Percentiles rank a stretch among this genome's conserved stretches.
Evolutionary conservation across 345 rosid genomes (phyloP).

Genomic region (Stellera chamaejasme): DNA sequence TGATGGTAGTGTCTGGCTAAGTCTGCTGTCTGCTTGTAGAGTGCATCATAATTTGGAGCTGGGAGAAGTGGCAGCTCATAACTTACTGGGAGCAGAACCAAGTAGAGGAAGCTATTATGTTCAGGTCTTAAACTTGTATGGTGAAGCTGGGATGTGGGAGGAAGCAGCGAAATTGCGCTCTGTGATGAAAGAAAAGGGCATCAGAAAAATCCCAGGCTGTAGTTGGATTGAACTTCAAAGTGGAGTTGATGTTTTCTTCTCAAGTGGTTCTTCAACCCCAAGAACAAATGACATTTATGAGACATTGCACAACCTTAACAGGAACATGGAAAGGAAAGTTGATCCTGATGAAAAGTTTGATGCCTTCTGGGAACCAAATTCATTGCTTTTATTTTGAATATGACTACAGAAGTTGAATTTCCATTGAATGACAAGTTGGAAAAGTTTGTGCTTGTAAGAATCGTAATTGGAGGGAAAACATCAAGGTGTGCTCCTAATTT

Average conservation of each 20-base stretch:
- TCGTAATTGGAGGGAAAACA: no score
- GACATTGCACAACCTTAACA: constrained; percentile 27
- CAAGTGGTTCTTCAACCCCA: constrained; percentile 44
- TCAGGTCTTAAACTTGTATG: constrained; percentile 58
- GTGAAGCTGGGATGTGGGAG: constrained; percentile 54
- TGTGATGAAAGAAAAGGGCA: constrained; percentile 52
- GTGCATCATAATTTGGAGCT: constrained; percentile 47
- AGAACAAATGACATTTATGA: constrained; percentile 35
- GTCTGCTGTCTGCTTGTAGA: constrained; percentile 56
- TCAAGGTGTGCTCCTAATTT: no score
- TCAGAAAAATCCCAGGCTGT: constrained; percentile 72
- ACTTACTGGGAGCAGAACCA: constrained; percentile 47
- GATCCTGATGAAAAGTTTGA: constrained; percentile 10
- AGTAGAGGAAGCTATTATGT: constrained; percentile 50
- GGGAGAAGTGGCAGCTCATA: constrained; percentile 54
- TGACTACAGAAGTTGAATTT: no score
- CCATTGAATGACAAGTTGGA: no score
- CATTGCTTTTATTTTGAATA: no score
- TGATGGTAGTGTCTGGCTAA: constrained; percentile 62
- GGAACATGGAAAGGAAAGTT: constrained; percentile 29
- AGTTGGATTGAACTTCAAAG: constrained; percentile 67
- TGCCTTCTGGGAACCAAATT: no score
- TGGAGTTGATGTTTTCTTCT: constrained; percentile 40
- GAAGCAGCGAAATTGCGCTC: constrained; percentile 42
- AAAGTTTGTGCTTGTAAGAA: no score